These are phyloP conservation scores for Persicaria tinctoria DNA, from an alignment of 148 eudicot species.

Conservation along the genomic window DNA sequence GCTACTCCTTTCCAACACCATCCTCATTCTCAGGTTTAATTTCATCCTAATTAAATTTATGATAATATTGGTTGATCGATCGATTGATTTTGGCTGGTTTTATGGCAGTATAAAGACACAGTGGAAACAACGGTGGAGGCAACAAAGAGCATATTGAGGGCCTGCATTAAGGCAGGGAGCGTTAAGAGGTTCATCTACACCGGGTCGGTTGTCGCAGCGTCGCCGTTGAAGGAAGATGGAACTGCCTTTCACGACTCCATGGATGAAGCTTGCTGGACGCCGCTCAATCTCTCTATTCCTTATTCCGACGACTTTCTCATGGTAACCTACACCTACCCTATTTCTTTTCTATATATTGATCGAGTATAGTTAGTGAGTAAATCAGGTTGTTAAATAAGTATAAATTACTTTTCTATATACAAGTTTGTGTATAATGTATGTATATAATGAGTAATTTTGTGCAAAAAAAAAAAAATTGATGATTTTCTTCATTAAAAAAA, in stretches of 20 bases:
- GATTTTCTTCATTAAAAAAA: no score
- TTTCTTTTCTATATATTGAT: no score
- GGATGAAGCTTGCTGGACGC: constrained; percentile 64
- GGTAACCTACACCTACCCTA: not conserved
- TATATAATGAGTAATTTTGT: no score
- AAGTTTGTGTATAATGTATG: no score
- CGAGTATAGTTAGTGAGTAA: no score
- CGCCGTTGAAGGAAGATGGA: constrained; percentile 44
- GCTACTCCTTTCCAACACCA: constrained; percentile 40
- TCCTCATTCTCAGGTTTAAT: constrained; percentile 21
- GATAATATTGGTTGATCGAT: no score
- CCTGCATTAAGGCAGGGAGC: constrained; percentile 40
- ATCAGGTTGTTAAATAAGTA: no score
- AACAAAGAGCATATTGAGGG: constrained; percentile 28
- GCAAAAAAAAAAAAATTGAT: no score
- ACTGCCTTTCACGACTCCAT: constrained; percentile 27
- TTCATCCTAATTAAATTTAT: not conserved
- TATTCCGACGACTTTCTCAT: not conserved
- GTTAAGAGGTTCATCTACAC: constrained; percentile 51
- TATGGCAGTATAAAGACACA: constrained; percentile 25
- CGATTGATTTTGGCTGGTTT: no score
- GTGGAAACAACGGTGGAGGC: constrained; percentile 36
- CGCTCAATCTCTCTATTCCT: constrained; percentile 31
- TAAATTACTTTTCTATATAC: no score
- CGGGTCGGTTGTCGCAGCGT: constrained; percentile 40